phyloP scores from a whole-genome alignment of 257 asterid species.

The Penstemon newberryi region DNA sequence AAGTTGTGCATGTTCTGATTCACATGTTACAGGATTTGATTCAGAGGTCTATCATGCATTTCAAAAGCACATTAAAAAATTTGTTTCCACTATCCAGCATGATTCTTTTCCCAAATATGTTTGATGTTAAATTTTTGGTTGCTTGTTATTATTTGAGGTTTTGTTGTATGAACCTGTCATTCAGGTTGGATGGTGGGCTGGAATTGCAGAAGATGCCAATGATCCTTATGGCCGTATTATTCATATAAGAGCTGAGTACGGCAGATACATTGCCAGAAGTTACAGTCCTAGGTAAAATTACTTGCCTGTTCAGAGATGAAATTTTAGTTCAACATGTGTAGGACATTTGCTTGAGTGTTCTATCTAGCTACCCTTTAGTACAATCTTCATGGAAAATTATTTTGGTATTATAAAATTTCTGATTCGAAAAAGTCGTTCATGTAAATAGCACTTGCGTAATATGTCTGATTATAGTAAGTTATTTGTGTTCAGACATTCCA shows the following conservation, averaged over 20 bases:
- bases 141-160: conserved; percentile 13
- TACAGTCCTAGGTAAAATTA: conserved; percentile 84
- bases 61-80: neutral
- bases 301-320: conserved; percentile 13
- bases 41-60: conserved; percentile 17
- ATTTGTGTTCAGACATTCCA: neutral
- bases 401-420: conserved; percentile 8
- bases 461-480: neutral
- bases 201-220: conserved; percentile 64
- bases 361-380: neutral
- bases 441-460: neutral
- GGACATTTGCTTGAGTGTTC: conserved; percentile 2
- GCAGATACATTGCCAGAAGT: conserved; percentile 88
- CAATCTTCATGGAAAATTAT: neutral
- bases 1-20: neutral
- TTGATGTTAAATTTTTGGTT: conserved; percentile 13
- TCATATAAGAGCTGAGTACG: conserved; percentile 83
- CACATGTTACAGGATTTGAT: conserved; percentile 13
- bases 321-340: conserved; percentile 6
- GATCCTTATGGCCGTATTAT: conserved; percentile 93
- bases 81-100: neutral
- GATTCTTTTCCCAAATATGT: neutral
- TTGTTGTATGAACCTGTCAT: conserved; percentile 32
- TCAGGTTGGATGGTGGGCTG: conserved; percentile 99
- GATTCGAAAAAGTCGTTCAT: conserved; percentile 12